These are phyloP conservation scores for Termitomyces sp. DNA, from an alignment of 768 basidiomycete species.

Conservation along the genomic window DNA sequence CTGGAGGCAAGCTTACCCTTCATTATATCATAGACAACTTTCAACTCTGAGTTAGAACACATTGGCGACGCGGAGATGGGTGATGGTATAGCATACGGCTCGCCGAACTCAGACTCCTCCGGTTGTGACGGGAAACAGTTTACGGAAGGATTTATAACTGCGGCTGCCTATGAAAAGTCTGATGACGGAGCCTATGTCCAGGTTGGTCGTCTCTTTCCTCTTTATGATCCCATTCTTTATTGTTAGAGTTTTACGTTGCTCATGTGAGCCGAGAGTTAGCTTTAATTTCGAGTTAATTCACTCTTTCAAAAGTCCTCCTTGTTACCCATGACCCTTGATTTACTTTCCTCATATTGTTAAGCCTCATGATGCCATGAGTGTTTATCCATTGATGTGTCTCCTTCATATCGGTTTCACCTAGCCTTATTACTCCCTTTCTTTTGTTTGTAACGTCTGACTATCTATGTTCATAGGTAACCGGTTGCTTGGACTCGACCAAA, in stretches of 20 bases:
- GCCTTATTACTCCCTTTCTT: background rate
- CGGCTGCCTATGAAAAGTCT: constrained; percentile 12
- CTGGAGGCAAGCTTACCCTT: constrained; percentile 6
- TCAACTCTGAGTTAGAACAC: constrained; percentile 4
- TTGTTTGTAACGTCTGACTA: background rate
- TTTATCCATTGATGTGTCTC: background rate
- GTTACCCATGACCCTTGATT: background rate
- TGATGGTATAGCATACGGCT: constrained; percentile 15
- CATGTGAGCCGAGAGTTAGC: background rate
- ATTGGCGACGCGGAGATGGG: constrained; percentile 16
- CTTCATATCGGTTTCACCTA: background rate
- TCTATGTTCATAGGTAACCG: constrained; percentile 13
- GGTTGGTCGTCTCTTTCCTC: constrained; percentile 3
- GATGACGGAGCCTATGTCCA: constrained; percentile 16
- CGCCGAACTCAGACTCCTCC: constrained; percentile 5
- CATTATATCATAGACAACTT: background rate
- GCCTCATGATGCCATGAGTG: background rate
- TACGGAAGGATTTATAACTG: constrained; percentile 14
- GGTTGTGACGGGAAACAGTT: constrained; percentile 8
- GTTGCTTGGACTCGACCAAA: constrained; percentile 16
- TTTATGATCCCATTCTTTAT: background rate
- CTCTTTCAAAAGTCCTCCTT: background rate
- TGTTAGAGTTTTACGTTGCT: background rate
- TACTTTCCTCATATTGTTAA: background rate
- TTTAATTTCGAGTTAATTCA: background rate